Conservation (phyloP, 2,329 filamentous ascomycete genomes). For the Fusarium sp. region DNA sequence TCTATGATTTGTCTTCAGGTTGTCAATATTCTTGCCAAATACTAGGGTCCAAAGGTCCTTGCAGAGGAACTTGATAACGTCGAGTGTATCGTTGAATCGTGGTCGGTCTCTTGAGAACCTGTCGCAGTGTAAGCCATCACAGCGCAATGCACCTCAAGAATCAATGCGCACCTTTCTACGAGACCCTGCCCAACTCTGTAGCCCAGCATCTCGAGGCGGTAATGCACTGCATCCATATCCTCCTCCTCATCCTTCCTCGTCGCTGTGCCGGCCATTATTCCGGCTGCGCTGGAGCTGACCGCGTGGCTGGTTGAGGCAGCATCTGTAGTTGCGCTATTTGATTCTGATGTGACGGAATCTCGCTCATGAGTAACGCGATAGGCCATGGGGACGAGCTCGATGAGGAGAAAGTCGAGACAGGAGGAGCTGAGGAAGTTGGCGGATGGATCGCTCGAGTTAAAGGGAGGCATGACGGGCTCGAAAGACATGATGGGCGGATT, state of each 20-base stretch:
- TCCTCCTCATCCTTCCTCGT: slow-evolving; percentile 77
- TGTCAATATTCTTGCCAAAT: slow-evolving; percentile 97
- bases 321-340: slow-evolving; percentile 39
- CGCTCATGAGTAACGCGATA: slow-evolving; percentile 86
- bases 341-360: slow-evolving; percentile 61
- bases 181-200: slow-evolving; percentile 94
- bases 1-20: slow-evolving; percentile 97
- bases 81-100: slow-evolving; percentile 90
- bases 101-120: slow-evolving; percentile 87
- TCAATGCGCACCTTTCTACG: slow-evolving; percentile 77
- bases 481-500: slow-evolving; percentile 72
- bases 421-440: slow-evolving; percentile 85
- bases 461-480: slow-evolving; percentile 76
- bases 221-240: slow-evolving; percentile 86
- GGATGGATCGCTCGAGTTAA: slow-evolving; percentile 78
- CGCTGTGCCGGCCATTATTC: slow-evolving; percentile 42
- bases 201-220: slow-evolving; percentile 83
- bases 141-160: neutral
- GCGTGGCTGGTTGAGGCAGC: slow-evolving; percentile 40
- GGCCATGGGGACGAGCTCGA: slow-evolving; percentile 95
- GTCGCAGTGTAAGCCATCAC: slow-evolving; percentile 56
- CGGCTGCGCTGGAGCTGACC: slow-evolving; percentile 47
- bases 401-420: slow-evolving; percentile 93
- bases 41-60: slow-evolving; percentile 97
- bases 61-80: slow-evolving; percentile 98